Percentiles rank a stretch among this genome's conserved stretches.
Conservation (phyloP, 2,329 filamentous ascomycete genomes). For the Seiridium unicorne region DNA sequence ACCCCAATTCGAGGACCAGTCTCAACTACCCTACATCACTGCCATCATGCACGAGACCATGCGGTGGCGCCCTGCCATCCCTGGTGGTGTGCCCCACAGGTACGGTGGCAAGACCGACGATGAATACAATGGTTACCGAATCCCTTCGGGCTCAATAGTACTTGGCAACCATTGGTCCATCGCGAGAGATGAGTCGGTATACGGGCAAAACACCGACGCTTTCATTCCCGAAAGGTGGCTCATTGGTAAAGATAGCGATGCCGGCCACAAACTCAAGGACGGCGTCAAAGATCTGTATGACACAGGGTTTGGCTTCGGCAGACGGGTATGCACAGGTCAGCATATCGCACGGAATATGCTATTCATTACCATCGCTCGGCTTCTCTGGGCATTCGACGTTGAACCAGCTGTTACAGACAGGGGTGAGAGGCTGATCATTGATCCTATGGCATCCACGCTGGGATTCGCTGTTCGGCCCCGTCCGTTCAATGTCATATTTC, state of each 20-base stretch:
- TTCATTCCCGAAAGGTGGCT: slow-evolving; percentile 35
- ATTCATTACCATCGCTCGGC: slow-evolving; percentile 36
- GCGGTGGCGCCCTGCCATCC: slow-evolving; percentile 41
- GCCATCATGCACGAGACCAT: slow-evolving; percentile 41
- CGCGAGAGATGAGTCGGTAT: slow-evolving; percentile 32
- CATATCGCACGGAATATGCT: slow-evolving; percentile 47
- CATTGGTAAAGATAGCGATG: slow-evolving; percentile 5
- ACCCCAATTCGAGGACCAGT: slow-evolving; percentile 36
- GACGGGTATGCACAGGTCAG: slow-evolving; percentile 39
- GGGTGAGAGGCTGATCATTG: slow-evolving; percentile 15
- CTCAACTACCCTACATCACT: slow-evolving; percentile 38
- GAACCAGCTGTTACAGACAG: slow-evolving; percentile 22
- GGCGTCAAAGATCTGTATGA: slow-evolving; percentile 27
- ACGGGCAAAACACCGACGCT: slow-evolving; percentile 33
- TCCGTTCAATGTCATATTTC: slow-evolving; percentile 25
- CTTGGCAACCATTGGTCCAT: slow-evolving; percentile 41
- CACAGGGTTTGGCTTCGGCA: slow-evolving; percentile 46
- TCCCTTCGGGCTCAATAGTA: slow-evolving; percentile 41
- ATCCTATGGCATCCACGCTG: slow-evolving; percentile 22
- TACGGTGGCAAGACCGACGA: slow-evolving; percentile 27
- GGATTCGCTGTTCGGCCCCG: slow-evolving; percentile 25
- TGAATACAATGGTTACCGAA: slow-evolving; percentile 33
- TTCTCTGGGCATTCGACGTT: slow-evolving; percentile 44
- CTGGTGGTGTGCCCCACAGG: slow-evolving; percentile 36
- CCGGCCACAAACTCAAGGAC: background rate